Evolutionary conservation across 1,284 basidiomycete genomes (phyloP).

Genomic region (Fomitopsis betulina): DNA sequence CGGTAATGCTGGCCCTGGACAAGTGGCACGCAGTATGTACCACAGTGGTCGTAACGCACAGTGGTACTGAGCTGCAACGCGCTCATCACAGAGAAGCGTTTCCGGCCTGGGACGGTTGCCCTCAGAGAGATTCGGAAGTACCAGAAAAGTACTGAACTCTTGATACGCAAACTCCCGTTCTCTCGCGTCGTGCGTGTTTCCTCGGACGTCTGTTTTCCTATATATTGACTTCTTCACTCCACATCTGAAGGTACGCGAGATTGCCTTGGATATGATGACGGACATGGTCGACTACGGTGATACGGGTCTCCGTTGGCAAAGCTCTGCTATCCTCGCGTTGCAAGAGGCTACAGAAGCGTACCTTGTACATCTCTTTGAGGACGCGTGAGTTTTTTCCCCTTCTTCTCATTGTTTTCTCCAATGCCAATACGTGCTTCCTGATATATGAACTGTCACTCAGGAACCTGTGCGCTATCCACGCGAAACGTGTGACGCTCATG

Average conservation of each 20-base stretch:
- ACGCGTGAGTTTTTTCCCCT: conserved; percentile 75
- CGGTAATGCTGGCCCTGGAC: conserved; percentile 9
- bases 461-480: conserved; percentile 95
- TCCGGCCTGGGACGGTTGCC: conserved; percentile 84
- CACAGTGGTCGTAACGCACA: background rate
- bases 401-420: background rate
- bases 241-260: conserved; percentile 77
- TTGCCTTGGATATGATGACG: conserved; percentile 83
- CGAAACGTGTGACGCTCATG: conserved; percentile 98
- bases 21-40: conserved; percentile 16
- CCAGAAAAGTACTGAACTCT: conserved; percentile 87
- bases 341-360: conserved; percentile 96
- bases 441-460: conserved; percentile 32
- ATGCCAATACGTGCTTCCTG: conserved; percentile 2
- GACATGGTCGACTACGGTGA: conserved; percentile 58
- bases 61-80: background rate
- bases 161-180: conserved; percentile 87
- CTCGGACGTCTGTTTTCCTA: background rate
- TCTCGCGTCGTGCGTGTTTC: conserved; percentile 73
- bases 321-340: conserved; percentile 82
- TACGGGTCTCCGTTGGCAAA: conserved; percentile 83
- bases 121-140: conserved; percentile 90
- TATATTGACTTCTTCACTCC: background rate
- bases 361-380: conserved; percentile 92
- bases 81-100: conserved; percentile 47